Evolutionary conservation across 2,329 filamentous ascomycete species (phyloP).

Genomic region (Ascochyta koolunga): DNA sequence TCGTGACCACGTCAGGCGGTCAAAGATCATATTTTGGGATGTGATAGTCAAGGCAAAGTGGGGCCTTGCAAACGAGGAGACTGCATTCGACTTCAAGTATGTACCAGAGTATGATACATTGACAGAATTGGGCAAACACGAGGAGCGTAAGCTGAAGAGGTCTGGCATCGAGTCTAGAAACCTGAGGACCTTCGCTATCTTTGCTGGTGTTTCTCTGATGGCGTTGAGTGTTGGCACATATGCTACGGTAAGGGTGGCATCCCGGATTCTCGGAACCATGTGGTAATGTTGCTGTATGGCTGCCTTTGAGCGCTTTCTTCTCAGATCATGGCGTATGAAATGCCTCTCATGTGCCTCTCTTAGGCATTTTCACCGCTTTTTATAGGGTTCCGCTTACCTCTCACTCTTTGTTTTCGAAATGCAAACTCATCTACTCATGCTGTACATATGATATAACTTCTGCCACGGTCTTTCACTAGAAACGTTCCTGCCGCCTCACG

Average conservation of each 20-base stretch:
- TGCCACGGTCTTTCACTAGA: not conserved
- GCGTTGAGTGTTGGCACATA: conserved; percentile 33
- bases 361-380: not conserved
- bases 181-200: conserved; percentile 54
- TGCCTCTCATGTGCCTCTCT: not conserved
- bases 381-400: not conserved
- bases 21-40: conserved; percentile 62
- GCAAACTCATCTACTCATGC: not conserved
- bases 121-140: conserved; percentile 55
- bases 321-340: not conserved
- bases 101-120: conserved; percentile 62
- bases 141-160: conserved; percentile 46
- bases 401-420: not conserved
- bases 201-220: conserved; percentile 42
- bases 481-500: not conserved
- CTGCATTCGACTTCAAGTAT: conserved; percentile 74
- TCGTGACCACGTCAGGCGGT: conserved; percentile 57
- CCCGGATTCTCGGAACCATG: conserved; percentile 22
- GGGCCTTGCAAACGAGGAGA: conserved; percentile 66
- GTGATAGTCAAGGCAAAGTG: conserved; percentile 68
- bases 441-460: not conserved
- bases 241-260: conserved; percentile 34
- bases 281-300: conserved; percentile 17
- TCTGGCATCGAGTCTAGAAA: conserved; percentile 56
- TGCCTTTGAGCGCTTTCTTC: not conserved